Evolutionary conservation across 306 rosid genomes (phyloP).

Genomic region (Cicer arietinum): DNA sequence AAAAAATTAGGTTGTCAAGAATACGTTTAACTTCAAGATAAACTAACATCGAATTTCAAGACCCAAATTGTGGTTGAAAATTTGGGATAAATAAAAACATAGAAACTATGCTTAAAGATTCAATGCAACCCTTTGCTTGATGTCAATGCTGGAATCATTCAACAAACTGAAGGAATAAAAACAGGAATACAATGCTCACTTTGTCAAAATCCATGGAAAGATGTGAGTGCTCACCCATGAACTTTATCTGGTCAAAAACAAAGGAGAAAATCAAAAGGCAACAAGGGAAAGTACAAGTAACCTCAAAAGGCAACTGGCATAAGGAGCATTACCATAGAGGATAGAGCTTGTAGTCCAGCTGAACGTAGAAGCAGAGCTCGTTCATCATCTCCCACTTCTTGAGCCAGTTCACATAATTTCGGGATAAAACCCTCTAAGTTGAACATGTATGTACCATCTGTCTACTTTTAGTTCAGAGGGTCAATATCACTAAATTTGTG

Average conservation of each 20-base stretch:
- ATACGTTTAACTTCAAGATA: slow-evolving; percentile 29
- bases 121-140: slow-evolving; percentile 29
- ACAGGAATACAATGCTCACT: slow-evolving; percentile 62
- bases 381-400: slow-evolving; percentile 75
- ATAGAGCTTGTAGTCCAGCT: slow-evolving; percentile 77
- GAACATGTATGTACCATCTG: slow-evolving; percentile 91
- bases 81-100: slow-evolving; percentile 25
- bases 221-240: slow-evolving; percentile 95
- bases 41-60: slow-evolving; percentile 38
- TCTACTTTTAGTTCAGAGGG: slow-evolving; percentile 68
- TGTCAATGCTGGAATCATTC: slow-evolving; percentile 40
- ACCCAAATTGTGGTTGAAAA: slow-evolving; percentile 21
- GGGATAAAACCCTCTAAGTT: slow-evolving; percentile 95
- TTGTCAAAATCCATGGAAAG: slow-evolving; percentile 91
- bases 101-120: slow-evolving; percentile 40
- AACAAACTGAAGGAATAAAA: slow-evolving; percentile 35
- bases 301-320: slow-evolving; percentile 35
- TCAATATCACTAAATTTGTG: slow-evolving; percentile 54
- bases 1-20: slow-evolving; percentile 35
- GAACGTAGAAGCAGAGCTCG: slow-evolving; percentile 76
- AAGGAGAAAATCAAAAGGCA: slow-evolving; percentile 36
- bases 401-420: slow-evolving; percentile 94
- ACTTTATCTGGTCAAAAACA: slow-evolving; percentile 65
- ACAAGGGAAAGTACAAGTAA: slow-evolving; percentile 39
- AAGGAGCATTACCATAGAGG: slow-evolving; percentile 69